phyloP scores from a whole-genome alignment of 2,329 filamentous ascomycete genomes.

The Falciphora oryzae region DNA sequence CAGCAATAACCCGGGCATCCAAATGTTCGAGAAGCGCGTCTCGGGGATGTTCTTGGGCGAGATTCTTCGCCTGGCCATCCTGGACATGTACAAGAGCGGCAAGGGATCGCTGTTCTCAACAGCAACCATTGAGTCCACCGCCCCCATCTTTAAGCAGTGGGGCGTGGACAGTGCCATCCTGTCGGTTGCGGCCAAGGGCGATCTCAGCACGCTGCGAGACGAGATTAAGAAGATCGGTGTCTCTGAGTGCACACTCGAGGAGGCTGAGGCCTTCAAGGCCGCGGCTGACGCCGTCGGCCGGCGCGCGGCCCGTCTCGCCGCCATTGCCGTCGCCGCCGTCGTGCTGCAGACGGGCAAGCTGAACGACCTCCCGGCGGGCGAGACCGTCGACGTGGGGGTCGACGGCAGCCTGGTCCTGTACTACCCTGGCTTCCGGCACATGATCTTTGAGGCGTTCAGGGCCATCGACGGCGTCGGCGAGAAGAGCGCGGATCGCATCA shows the following conservation, averaged over 20 bases:
- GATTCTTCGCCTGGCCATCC: slow-evolving; percentile 72
- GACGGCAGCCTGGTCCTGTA: slow-evolving; percentile 94
- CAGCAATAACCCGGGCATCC: slow-evolving; percentile 85
- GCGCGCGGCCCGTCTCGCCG: slow-evolving; percentile 80
- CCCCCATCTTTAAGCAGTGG: slow-evolving; percentile 72
- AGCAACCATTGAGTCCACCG: slow-evolving; percentile 57
- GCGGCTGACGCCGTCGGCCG: slow-evolving; percentile 80
- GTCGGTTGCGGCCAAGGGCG: slow-evolving; percentile 79
- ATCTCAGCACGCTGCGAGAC: slow-evolving; percentile 68
- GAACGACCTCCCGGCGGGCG: slow-evolving; percentile 48
- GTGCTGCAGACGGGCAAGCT: slow-evolving; percentile 76
- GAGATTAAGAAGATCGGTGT: slow-evolving; percentile 74
- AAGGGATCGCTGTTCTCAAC: slow-evolving; percentile 70
- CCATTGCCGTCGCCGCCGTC: slow-evolving; percentile 80
- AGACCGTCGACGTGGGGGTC: slow-evolving; percentile 83
- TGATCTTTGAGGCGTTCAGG: slow-evolving; percentile 76
- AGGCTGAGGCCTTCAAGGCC: slow-evolving; percentile 81
- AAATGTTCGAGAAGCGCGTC: slow-evolving; percentile 98
- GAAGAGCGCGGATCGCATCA: slow-evolving; percentile 75
- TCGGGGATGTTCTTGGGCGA: slow-evolving; percentile 98
- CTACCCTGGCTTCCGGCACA: slow-evolving; percentile 86
- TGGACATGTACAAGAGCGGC: slow-evolving; percentile 65
- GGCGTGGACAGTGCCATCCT: slow-evolving; percentile 88
- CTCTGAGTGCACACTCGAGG: slow-evolving; percentile 69
- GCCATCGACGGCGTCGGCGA: slow-evolving; percentile 72